phyloP scores from a whole-genome alignment of 345 rosid species.

The Camelina hispida region DNA sequence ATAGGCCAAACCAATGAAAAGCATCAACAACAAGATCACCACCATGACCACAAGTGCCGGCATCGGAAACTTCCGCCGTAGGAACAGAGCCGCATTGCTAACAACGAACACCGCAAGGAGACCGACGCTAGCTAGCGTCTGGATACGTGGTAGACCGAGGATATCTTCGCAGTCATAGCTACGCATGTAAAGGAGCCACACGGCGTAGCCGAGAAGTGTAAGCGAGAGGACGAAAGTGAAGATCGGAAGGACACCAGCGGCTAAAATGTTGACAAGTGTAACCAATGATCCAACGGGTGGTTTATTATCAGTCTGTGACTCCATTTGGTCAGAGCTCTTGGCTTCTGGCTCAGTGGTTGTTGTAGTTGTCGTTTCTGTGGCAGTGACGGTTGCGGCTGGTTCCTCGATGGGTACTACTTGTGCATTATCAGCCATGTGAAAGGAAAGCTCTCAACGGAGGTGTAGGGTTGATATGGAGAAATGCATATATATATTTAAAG shows the following conservation, averaged over 20 bases:
- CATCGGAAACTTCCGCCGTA: slow-evolving; percentile 55
- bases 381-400: slow-evolving; percentile 25
- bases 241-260: slow-evolving; percentile 49
- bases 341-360: slow-evolving; percentile 25
- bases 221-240: slow-evolving; percentile 63
- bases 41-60: slow-evolving; percentile 57
- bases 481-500: slow-evolving; percentile 25
- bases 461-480: neutral
- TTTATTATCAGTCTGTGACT: slow-evolving; percentile 34
- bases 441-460: slow-evolving; percentile 27
- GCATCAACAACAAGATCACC: slow-evolving; percentile 58
- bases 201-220: slow-evolving; percentile 60
- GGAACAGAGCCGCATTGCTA: slow-evolving; percentile 47
- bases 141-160: slow-evolving; percentile 60
- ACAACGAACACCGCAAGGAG: slow-evolving; percentile 57
- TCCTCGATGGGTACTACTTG: slow-evolving; percentile 38
- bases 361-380: slow-evolving; percentile 5
- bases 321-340: slow-evolving; percentile 43
- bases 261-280: slow-evolving; percentile 35
- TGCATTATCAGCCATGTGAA: slow-evolving; percentile 45
- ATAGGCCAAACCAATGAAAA: slow-evolving; percentile 62
- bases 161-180: slow-evolving; percentile 75
- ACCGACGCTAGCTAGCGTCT: slow-evolving; percentile 51
- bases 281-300: slow-evolving; percentile 33
- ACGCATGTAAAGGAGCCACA: slow-evolving; percentile 74